Percentiles rank a stretch among this genome's conserved stretches.
These are phyloP conservation scores for Bryoerythrophyllum caledonicum DNA, from an alignment of 225 moss, liverwort and hornwort genomes.

Conservation along the genomic window DNA sequence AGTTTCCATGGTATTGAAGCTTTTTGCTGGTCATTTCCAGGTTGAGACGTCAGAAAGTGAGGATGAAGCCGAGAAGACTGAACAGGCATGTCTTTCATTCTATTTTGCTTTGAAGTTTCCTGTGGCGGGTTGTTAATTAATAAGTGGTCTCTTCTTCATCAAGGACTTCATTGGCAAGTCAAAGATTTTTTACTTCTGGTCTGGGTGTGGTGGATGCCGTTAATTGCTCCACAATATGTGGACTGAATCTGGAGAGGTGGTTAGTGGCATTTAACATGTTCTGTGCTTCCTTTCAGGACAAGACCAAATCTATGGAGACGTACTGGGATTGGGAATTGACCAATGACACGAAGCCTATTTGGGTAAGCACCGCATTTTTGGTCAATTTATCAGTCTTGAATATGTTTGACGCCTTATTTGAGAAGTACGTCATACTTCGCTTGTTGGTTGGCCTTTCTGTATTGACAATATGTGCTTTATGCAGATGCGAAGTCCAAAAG, in stretches of 20 bases:
- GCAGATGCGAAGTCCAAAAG: conserved; percentile 79
- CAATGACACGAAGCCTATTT: conserved; percentile 93
- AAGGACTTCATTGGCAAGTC: background rate
- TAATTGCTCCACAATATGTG: background rate
- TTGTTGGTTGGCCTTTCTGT: conserved; percentile 12
- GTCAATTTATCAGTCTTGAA: conserved; percentile 8
- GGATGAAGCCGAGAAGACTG: conserved; percentile 24
- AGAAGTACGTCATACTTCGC: conserved; percentile 2
- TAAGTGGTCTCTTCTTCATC: conserved; percentile 1
- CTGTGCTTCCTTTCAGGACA: conserved; percentile 48
- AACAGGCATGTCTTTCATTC: conserved; percentile 31
- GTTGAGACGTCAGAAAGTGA: conserved; percentile 35
- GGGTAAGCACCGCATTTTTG: conserved; percentile 49
- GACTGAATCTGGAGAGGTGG: conserved; percentile 6
- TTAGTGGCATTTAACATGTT: conserved; percentile 21
- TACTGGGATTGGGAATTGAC: conserved; percentile 88
- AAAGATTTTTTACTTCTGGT: background rate
- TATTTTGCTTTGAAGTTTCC: conserved; percentile 8
- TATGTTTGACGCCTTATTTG: background rate
- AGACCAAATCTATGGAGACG: conserved; percentile 58
- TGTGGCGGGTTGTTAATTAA: background rate
- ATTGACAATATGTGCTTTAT: background rate
- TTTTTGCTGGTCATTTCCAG: conserved; percentile 29
- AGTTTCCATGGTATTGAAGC: conserved; percentile 22
- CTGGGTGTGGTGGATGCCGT: background rate